phyloP scores from a whole-genome alignment of 441 rosid species.

The California macrophylla region DNA sequence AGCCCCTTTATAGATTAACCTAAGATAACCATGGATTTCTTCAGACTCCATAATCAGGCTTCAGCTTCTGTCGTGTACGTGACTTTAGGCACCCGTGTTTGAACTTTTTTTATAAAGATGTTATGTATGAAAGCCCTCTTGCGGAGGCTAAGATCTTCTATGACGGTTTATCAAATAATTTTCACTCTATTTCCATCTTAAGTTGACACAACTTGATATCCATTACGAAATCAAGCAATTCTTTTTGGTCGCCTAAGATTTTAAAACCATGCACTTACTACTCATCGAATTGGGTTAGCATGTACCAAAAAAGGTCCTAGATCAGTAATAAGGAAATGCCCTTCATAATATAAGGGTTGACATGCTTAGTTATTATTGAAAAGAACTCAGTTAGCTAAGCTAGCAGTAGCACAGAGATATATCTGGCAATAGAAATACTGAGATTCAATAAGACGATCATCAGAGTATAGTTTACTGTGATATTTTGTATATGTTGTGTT shows the following conservation, averaged over 20 bases:
- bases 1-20: neutral
- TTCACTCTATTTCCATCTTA: neutral
- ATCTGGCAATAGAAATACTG: neutral
- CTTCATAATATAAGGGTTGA: no score
- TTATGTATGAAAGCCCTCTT: no score
- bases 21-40: no score
- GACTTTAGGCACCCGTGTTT: no score
- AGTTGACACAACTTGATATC: neutral
- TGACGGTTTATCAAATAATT: no score
- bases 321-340: neutral
- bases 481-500: neutral
- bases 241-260: neutral
- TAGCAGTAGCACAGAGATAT: neutral
- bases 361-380: no score
- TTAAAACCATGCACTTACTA: neutral
- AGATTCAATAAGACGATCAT: neutral
- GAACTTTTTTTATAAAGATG: no score
- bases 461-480: neutral
- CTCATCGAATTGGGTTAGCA: neutral
- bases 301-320: neutral
- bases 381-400: neutral
- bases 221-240: neutral
- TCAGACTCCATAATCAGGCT: no score
- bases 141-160: no score
- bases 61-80: no score